Evolutionary conservation across 2,329 filamentous ascomycete genomes (phyloP), one percentile per base, ranked within the genome.

Genomic region (Chrysosporium queenslandicum): DNA sequence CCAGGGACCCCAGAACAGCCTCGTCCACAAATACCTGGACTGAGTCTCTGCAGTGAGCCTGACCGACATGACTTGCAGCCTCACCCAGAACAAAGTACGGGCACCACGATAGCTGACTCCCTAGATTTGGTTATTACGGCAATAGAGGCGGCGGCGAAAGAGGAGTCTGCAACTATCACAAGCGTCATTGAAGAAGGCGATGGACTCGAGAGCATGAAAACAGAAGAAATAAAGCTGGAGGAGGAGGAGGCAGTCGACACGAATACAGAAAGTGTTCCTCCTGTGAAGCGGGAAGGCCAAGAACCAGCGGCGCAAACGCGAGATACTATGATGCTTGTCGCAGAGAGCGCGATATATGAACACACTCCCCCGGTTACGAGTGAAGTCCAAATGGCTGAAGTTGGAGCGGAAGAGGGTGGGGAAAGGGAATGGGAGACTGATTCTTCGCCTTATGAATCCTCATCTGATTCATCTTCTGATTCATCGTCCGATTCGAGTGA

Each of bases 341-440:
- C 23, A 9, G 37, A 50, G 18, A 50, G 42, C 21, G 30, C 21
- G 18, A 42, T 21, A 16, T 36, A 27, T 7, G 52, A 49, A 30
- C 48, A 39, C 8, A 45, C 47, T 37, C 41, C 54, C 5, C 12
- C 55, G 14, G 27, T 43, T 9, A 40, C 48, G 23, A 29, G 42
- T 6, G 50, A 25, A 27, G 30, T 18, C 7, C n/a, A 46, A 20
- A 42, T 55, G 34, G 40, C 39, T 4, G 53, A 52, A 32, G 54
- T 56, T 20, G 49, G 53, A 16, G 46, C 55, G 7, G 58, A 58
- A 20, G 57, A 58, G 21, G 58, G 59, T 5, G 62, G 73, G 58
- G 71, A 73, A 49, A 83, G 85, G 2, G 90, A 96, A 67, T 97
- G 88, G 87, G 87, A 94, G 64, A 72, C 77, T 6, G 86, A 91